A percentile compares a stretch with the other conserved stretches of the same genome.
These are phyloP conservation scores for Salix purpurea DNA, from an alignment of 345 rosid species.

Conservation along the genomic window DNA sequence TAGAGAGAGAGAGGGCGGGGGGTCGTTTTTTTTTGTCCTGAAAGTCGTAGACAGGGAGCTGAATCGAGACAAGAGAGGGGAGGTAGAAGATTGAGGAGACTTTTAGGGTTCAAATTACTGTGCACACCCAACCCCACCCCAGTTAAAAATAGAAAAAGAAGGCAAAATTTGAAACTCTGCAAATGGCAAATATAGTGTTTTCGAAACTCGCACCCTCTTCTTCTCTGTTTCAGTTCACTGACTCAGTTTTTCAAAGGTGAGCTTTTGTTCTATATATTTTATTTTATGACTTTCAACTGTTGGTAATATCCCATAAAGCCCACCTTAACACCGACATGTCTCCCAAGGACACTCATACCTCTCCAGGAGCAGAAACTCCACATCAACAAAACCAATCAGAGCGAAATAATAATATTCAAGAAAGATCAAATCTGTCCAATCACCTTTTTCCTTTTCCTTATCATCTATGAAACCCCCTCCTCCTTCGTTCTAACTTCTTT, in stretches of 20 bases:
- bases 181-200: slow-evolving; percentile 42
- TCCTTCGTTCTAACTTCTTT: neutral
- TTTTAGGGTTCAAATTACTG: neutral
- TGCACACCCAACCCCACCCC: slow-evolving; percentile 7
- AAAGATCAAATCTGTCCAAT: slow-evolving; percentile 5
- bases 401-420: neutral
- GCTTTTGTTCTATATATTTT: neutral
- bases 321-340: slow-evolving; percentile 56
- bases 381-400: neutral
- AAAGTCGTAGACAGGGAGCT: slow-evolving; percentile 1
- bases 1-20: neutral
- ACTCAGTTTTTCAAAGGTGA: slow-evolving; percentile 20
- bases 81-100: neutral
- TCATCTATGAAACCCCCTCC: neutral
- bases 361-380: neutral
- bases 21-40: neutral
- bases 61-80: slow-evolving; percentile 3
- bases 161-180: slow-evolving; percentile 22
- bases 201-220: slow-evolving; percentile 22
- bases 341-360: slow-evolving; percentile 24
- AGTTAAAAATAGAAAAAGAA: neutral
- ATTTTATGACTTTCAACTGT: neutral
- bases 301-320: slow-evolving; percentile 14
- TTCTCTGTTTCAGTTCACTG: neutral
- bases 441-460: neutral